Base-by-base conservation (phyloP, 2,329 filamentous ascomycete genomes). In the Pseudogymnoascus sp. region DNA sequence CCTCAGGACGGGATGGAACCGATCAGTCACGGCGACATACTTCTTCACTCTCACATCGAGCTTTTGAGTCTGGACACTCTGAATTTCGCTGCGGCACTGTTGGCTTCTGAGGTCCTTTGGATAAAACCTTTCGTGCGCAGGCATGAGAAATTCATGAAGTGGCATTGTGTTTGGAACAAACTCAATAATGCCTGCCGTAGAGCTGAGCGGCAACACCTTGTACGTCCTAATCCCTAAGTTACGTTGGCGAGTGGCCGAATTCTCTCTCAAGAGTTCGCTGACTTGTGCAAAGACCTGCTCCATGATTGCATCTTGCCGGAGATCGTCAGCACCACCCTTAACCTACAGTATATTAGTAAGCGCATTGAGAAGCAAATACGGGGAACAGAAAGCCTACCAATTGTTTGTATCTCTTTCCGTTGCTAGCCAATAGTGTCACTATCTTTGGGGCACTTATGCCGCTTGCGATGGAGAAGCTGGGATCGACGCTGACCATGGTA, bases 241-340 rank as follows among this genome's bases (percentile, higher is more conserved):
- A 5, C 94, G 88, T 71, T 96, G 92, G 39, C 92, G 88, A 2
- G 94, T 97, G 11, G 87, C 83, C 62, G 91, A 87, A 73, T 97
- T 92, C 59, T 90, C 87, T 72, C 90, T 90, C 26, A 99, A 80
- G 21, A 99, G 83, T 60, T 90, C 90, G 63, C 92, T 97, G 21
- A 97, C 94, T 75, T 96, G 92, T 63, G 92, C 91, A 73, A 99
- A 99, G 1, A 99, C 94, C 75, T 99, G 94, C 75, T 99, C 95
- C 95, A 99, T 99, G 79, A 87, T 99, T 49, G 93, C 91, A 71
- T 99, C 94, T 77, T 99, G 94, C 7, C 95, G 89, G 11, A 99
- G 82, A 72, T 99, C 93, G 73, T 99, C 94, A 71, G 93, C 93
- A 16, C 94, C 92, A 65, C 92, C 92, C 80, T 99, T 99, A 72